phyloP scores from a whole-genome alignment of 2,329 filamentous ascomycete species.

The Fusarium torreyae region DNA sequence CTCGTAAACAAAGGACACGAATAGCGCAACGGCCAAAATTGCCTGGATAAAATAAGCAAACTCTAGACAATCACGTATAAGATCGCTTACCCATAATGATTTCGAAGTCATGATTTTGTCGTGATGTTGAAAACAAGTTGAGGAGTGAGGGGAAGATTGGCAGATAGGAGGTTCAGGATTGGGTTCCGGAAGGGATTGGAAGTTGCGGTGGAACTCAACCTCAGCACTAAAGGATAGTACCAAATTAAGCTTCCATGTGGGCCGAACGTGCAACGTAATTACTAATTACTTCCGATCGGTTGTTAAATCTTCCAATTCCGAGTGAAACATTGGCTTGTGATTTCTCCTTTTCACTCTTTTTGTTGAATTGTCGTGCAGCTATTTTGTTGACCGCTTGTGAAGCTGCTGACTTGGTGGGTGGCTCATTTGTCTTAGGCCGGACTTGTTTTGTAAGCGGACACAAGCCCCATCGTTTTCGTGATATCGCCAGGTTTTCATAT shows the following conservation, averaged over 20 bases:
- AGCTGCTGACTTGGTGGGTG: too few relatives aligned
- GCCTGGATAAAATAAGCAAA: neutral
- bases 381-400: neutral
- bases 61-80: fast-evolving
- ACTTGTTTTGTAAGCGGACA: too few relatives aligned
- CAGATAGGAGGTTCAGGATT: neutral
- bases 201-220: neutral
- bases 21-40: slow-evolving; percentile 22
- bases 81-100: slow-evolving; percentile 14
- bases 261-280: neutral
- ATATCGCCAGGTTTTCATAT: too few relatives aligned
- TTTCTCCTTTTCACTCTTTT: too few relatives aligned
- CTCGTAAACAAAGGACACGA: slow-evolving; percentile 32
- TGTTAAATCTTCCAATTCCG: slow-evolving; percentile 7
- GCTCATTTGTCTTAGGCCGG: too few relatives aligned
- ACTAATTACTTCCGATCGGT: neutral
- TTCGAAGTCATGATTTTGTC: slow-evolving; percentile 19
- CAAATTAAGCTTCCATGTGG: slow-evolving; percentile 10
- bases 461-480: too few relatives aligned
- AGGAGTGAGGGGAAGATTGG: slow-evolving; percentile 2
- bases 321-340: slow-evolving; percentile 27
- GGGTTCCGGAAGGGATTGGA: neutral
- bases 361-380: too few relatives aligned
- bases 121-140: neutral
- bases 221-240: neutral